A percentile compares a stretch with the other conserved stretches of the same genome.
Conservation (phyloP, 2,329 filamentous ascomycete genomes). For the Aureobasidium subglaciale region DNA sequence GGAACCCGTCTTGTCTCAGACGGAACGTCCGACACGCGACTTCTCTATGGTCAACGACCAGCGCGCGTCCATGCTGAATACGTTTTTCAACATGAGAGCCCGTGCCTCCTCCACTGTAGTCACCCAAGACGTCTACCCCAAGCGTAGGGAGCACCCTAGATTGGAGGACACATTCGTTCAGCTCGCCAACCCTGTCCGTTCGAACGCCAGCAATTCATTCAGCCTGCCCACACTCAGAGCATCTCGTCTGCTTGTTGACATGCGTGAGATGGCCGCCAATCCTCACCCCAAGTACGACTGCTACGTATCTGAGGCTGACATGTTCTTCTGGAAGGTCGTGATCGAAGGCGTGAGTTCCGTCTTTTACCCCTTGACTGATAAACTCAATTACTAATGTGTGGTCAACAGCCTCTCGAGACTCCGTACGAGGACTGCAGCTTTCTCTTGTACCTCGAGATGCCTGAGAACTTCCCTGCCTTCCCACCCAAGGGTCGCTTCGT, state of each 20-base stretch:
- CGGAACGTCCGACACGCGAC: slow-evolving; percentile 28
- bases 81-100: slow-evolving; percentile 17
- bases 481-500: slow-evolving; percentile 31
- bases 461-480: slow-evolving; percentile 30
- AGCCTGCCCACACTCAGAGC: slow-evolving; percentile 19
- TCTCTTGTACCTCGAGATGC: slow-evolving; percentile 32
- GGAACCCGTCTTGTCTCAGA: slow-evolving; percentile 30
- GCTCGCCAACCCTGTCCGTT: slow-evolving; percentile 18
- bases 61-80: neutral
- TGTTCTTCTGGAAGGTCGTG: slow-evolving; percentile 36
- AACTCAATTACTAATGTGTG: neutral
- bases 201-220: neutral
- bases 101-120: slow-evolving; percentile 21
- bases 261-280: slow-evolving; percentile 27
- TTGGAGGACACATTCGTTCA: slow-evolving; percentile 26
- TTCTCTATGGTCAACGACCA: too few relatives aligned
- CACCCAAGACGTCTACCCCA: slow-evolving; percentile 26
- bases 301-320: slow-evolving; percentile 34
- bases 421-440: slow-evolving; percentile 30
- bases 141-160: slow-evolving; percentile 29
- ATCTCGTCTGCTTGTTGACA: slow-evolving; percentile 28
- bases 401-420: slow-evolving; percentile 21
- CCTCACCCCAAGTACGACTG: slow-evolving; percentile 32
- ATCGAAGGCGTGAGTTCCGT: slow-evolving; percentile 28
- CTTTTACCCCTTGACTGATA: too few relatives aligned